A percentile compares a stretch with the other conserved stretches of the same genome.
Conservation (phyloP, 495 filamentous ascomycete genomes). For the Pyrenula aspistea region DNA sequence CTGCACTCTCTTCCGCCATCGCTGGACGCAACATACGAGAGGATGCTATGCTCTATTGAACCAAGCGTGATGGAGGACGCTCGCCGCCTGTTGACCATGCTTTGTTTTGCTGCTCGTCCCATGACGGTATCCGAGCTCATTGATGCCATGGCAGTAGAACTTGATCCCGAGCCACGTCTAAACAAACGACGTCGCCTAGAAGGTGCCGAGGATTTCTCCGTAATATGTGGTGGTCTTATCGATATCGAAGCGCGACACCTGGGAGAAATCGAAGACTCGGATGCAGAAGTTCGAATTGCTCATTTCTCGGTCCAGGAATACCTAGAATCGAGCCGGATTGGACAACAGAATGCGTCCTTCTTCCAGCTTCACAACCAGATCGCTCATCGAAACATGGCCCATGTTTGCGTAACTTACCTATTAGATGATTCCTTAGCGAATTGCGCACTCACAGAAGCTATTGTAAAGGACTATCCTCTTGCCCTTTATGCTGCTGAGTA, state of each 20-base stretch:
- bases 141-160: slow-evolving; percentile 16
- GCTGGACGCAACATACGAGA: slow-evolving; percentile 24
- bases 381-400: slow-evolving; percentile 17
- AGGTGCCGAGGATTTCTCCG: slow-evolving; percentile 12
- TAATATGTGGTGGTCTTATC: slow-evolving; percentile 21
- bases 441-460: slow-evolving; percentile 5
- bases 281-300: slow-evolving; percentile 14
- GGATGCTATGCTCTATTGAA: slow-evolving; percentile 18
- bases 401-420: slow-evolving; percentile 20
- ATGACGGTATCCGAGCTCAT: slow-evolving; percentile 19
- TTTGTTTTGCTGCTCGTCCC: slow-evolving; percentile 19
- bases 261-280: not conserved
- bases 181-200: slow-evolving; percentile 14
- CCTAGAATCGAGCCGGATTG: slow-evolving; percentile 22
- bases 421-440: too few species aligned
- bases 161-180: slow-evolving; percentile 7
- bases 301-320: slow-evolving; percentile 31
- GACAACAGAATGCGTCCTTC: slow-evolving; percentile 9
- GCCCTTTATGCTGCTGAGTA: slow-evolving; percentile 15
- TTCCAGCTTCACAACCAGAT: slow-evolving; percentile 11
- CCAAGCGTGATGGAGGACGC: slow-evolving; percentile 12
- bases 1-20: slow-evolving; percentile 18
- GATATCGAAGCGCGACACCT: not conserved
- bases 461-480: slow-evolving; percentile 11
- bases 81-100: slow-evolving; percentile 16